These are phyloP conservation scores for Rhynchosporium graminicola DNA, from an alignment of 2,329 filamentous ascomycete genomes.

Conservation along the genomic window DNA sequence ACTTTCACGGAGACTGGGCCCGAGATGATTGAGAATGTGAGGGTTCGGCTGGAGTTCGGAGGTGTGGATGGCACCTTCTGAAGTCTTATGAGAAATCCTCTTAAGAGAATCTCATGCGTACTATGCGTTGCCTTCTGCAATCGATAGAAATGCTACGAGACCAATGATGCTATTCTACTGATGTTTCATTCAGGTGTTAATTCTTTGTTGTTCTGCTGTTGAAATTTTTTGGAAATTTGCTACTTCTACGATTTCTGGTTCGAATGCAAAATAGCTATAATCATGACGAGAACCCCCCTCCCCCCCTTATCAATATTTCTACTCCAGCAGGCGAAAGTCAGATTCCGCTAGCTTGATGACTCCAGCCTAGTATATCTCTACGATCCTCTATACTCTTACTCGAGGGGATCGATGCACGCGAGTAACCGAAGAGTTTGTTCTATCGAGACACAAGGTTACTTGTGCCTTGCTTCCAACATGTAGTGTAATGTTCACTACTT, in stretches of 20 bases:
- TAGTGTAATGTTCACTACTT: not conserved
- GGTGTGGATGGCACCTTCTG: not conserved
- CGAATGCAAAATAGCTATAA: too few relatives aligned
- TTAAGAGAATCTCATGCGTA: not conserved
- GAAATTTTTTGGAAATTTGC: not conserved
- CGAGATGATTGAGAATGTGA: not conserved
- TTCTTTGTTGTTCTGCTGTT: not conserved
- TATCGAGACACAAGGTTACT: too few relatives aligned
- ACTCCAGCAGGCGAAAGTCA: too few relatives aligned
- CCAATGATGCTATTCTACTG: not conserved
- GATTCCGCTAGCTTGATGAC: not conserved
- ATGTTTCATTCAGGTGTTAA: too few relatives aligned
- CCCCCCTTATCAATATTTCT: too few relatives aligned
- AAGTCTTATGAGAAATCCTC: not conserved
- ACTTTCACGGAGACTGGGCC: not conserved
- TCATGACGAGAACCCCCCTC: too few relatives aligned
- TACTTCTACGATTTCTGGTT: too few relatives aligned
- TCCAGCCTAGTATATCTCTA: not conserved
- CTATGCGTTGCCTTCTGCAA: not conserved
- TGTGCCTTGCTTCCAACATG: not conserved
- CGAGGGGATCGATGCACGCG: not conserved
- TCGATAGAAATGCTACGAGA: slow-evolving; percentile 13
- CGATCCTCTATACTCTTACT: not conserved
- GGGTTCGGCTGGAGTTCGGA: slow-evolving; percentile 1
- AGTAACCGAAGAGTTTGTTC: not conserved